These are phyloP conservation scores for Phytophthora pini DNA, from an alignment of 352 stramenopile species.

Conservation along the genomic window DNA sequence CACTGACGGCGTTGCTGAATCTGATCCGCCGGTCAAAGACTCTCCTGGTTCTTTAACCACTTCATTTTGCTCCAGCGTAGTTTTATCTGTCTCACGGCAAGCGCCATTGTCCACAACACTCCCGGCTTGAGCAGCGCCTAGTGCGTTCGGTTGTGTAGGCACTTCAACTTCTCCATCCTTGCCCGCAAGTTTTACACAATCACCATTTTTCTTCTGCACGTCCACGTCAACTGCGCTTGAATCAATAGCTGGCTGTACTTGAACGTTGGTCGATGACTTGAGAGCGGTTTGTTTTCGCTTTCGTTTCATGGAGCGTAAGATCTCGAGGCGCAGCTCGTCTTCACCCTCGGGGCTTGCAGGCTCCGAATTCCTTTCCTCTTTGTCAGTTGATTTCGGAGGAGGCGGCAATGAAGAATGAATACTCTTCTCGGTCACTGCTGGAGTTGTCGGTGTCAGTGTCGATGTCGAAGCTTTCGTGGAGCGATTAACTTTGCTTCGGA, in stretches of 20 bases:
- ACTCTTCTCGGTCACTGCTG: background rate
- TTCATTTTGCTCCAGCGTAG: constrained; percentile 11
- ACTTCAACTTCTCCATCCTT: background rate
- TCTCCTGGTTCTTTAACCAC: constrained; percentile 1
- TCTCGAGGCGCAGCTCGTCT: constrained; percentile 46
- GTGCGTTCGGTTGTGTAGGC: background rate
- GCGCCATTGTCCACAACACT: background rate
- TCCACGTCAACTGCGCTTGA: background rate
- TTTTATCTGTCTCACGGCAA: constrained; percentile 9
- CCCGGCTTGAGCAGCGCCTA: background rate
- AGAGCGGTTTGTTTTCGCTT: constrained; percentile 33
- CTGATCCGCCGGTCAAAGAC: background rate
- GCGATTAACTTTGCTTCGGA: constrained; percentile 72
- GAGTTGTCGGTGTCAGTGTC: constrained; percentile 1
- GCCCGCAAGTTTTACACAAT: background rate
- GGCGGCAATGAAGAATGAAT: constrained; percentile 9
- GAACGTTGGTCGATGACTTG: constrained; percentile 9
- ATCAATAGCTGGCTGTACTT: background rate
- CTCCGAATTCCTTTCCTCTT: constrained; percentile 11
- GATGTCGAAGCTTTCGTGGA: constrained; percentile 14
- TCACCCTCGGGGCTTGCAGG: constrained; percentile 41
- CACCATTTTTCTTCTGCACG: background rate
- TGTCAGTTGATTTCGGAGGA: background rate
- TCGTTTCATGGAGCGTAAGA: constrained; percentile 55
- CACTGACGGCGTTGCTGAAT: constrained; percentile 3